These are phyloP conservation scores for Diplosphaera chodatii DNA, from an alignment of 139 green algal genomes.

Conservation along the genomic window DNA sequence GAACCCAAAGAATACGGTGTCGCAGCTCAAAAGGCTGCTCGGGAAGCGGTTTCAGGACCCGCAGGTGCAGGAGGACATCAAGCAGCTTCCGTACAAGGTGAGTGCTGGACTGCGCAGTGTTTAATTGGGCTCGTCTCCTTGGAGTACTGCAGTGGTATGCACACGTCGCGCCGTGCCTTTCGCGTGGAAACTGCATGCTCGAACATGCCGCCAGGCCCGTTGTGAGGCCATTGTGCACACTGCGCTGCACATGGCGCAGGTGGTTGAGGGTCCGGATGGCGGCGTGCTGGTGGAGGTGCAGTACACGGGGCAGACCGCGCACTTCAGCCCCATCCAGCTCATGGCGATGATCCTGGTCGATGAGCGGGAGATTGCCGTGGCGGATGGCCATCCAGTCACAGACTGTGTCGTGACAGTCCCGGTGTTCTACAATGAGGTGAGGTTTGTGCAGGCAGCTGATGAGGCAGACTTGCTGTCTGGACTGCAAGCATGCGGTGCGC, in stretches of 20 bases:
- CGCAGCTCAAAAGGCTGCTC: slow-evolving; percentile 89
- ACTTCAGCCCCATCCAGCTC: slow-evolving; percentile 61
- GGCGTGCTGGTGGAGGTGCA: slow-evolving; percentile 70
- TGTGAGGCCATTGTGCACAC: too few relatives aligned
- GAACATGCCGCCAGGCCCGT: too few relatives aligned
- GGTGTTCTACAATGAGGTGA: slow-evolving; percentile 65
- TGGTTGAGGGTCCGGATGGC: slow-evolving; percentile 67
- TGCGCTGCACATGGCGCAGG: slow-evolving; percentile 3
- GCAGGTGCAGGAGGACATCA: slow-evolving; percentile 71
- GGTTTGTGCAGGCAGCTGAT: background rate
- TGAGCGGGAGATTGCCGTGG: slow-evolving; percentile 68
- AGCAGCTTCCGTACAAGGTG: slow-evolving; percentile 56
- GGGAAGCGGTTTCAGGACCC: slow-evolving; percentile 84
- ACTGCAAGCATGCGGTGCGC: too few relatives aligned
- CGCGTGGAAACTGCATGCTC: too few relatives aligned
- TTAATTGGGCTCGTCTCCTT: too few relatives aligned
- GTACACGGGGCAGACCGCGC: slow-evolving; percentile 50
- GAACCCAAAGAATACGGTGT: slow-evolving; percentile 89
- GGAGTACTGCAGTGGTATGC: too few relatives aligned
- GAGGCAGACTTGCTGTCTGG: too few relatives aligned
- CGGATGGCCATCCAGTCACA: slow-evolving; percentile 72
- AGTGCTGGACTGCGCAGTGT: too few relatives aligned
- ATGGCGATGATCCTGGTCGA: slow-evolving; percentile 90
- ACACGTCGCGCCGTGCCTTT: too few relatives aligned
- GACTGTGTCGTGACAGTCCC: slow-evolving; percentile 93